phyloP scores from a whole-genome alignment of 768 basidiomycete species.

The Grammothele lineata region DNA sequence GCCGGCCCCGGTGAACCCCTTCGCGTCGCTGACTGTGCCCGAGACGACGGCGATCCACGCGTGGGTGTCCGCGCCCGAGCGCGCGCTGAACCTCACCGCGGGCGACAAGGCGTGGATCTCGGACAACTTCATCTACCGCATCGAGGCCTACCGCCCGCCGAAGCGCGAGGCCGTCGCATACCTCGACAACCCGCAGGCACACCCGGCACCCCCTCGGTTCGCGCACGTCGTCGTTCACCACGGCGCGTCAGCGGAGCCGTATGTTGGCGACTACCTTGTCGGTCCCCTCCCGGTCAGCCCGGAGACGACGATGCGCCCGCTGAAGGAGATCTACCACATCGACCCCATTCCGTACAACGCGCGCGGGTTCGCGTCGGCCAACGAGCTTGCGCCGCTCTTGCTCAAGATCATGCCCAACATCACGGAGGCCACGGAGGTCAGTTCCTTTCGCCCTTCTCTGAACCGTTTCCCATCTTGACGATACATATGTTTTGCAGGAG shows the following conservation, averaged over 20 bases:
- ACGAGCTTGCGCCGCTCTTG: conserved; percentile 31
- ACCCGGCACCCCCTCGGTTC: conserved; percentile 31
- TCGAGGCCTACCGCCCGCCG: conserved; percentile 46
- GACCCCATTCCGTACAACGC: conserved; percentile 52
- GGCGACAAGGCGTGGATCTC: conserved; percentile 28
- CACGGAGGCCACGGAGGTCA: conserved; percentile 38
- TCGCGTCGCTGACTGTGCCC: conserved; percentile 43
- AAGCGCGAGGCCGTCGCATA: conserved; percentile 47
- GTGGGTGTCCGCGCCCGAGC: conserved; percentile 43
- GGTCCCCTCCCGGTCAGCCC: conserved; percentile 50
- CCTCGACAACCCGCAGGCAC: conserved; percentile 30
- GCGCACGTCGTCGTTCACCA: conserved; percentile 51
- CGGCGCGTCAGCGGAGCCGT: conserved; percentile 36
- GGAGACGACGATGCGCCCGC: conserved; percentile 35
- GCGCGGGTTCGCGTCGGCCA: conserved; percentile 32
- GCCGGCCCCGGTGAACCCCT: conserved; percentile 44
- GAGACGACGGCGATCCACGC: conserved; percentile 40
- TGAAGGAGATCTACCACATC: conserved; percentile 50
- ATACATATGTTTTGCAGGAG: no score
- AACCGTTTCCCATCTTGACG: conserved; percentile 2
- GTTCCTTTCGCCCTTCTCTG: no score
- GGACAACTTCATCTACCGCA: conserved; percentile 48
- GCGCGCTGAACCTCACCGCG: conserved; percentile 45
- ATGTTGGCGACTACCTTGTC: conserved; percentile 52
- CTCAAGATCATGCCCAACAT: conserved; percentile 32